Conservation (phyloP, 176 grass and related monocot genomes). For the Lolium perenne region DNA sequence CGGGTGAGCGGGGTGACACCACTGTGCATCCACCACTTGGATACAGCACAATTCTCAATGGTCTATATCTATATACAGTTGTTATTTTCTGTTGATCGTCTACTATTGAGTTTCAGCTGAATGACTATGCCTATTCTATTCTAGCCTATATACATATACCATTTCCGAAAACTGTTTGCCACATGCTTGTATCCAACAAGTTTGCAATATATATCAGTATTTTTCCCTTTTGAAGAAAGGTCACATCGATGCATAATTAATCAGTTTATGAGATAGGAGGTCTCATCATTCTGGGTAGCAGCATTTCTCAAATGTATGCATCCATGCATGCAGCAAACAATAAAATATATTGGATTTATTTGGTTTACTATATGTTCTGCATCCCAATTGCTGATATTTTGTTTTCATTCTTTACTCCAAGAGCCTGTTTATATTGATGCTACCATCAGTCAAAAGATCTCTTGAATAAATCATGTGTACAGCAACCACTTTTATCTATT, state of each 20-base stretch:
- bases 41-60: conserved; percentile 1
- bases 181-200: neutral
- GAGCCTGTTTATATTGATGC: neutral
- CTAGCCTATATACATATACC: neutral
- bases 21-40: neutral
- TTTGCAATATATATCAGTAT: neutral
- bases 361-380: neutral
- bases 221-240: neutral
- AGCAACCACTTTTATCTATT: neutral
- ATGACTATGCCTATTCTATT: neutral
- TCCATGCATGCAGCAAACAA: neutral
- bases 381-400: neutral
- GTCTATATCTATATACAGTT: too few relatives aligned
- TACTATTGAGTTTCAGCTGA: neutral
- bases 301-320: conserved; percentile 3
- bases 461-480: neutral
- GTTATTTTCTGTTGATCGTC: neutral
- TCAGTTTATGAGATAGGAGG: neutral
- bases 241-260: neutral
- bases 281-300: neutral
- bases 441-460: neutral
- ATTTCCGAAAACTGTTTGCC: neutral
- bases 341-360: neutral
- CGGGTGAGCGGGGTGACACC: neutral
- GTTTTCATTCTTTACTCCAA: too few relatives aligned